Evolutionary conservation across 1,139 yeast species (phyloP).

Genomic region (Pichia cactophila): DNA sequence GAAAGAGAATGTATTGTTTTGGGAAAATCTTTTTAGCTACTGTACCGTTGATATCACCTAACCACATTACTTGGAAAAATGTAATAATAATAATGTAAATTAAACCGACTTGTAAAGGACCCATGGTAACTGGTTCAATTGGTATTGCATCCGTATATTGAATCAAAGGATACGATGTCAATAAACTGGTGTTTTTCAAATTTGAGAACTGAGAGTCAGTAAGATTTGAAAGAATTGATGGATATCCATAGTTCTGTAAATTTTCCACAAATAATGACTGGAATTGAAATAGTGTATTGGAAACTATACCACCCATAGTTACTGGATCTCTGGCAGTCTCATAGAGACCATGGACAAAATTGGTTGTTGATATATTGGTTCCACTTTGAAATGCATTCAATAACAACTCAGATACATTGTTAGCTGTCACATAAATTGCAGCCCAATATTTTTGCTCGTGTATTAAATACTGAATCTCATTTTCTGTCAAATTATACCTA

Average conservation of each 20-base stretch:
- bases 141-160: constrained; percentile 43
- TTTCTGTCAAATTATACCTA: constrained; percentile 12
- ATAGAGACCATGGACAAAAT: constrained; percentile 33
- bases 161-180: constrained; percentile 35
- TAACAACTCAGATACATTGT: constrained; percentile 31
- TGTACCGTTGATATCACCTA: constrained; percentile 35
- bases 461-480: constrained; percentile 33
- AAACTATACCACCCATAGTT: constrained; percentile 35
- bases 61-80: constrained; percentile 43
- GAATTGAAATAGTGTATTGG: constrained; percentile 33
- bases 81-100: constrained; percentile 69
- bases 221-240: constrained; percentile 26
- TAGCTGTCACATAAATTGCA: constrained; percentile 36
- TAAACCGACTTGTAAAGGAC: constrained; percentile 69
- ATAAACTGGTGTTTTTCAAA: constrained; percentile 18
- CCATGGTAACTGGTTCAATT: constrained; percentile 45
- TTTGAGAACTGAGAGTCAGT: constrained; percentile 18
- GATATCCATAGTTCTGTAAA: constrained; percentile 27
- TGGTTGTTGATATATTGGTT: constrained; percentile 24
- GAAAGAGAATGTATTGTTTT: constrained; percentile 33
- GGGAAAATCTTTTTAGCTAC: constrained; percentile 37
- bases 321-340: constrained; percentile 50
- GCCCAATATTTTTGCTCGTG: constrained; percentile 50
- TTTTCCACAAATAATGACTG: constrained; percentile 5
- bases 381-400: constrained; percentile 27